phyloP scores from a whole-genome alignment of 2,329 filamentous ascomycete genomes.

The Alternaria sp. region DNA sequence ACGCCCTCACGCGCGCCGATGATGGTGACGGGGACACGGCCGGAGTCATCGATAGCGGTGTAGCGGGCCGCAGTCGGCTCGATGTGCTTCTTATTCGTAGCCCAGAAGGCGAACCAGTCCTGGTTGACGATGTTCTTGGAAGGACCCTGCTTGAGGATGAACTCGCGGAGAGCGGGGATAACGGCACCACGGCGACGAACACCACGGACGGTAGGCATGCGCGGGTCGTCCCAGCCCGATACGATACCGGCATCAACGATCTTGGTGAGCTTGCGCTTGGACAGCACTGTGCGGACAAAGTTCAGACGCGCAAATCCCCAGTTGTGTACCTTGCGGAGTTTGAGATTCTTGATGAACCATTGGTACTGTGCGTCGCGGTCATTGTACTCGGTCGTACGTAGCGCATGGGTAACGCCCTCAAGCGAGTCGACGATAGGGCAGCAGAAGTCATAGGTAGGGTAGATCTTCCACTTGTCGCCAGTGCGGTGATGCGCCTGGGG shows the following conservation, averaged over 20 bases:
- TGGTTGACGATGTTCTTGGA: slow-evolving; percentile 84
- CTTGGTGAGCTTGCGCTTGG: slow-evolving; percentile 86
- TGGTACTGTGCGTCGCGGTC: slow-evolving; percentile 87
- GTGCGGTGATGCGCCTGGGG: slow-evolving; percentile 77
- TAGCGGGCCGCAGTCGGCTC: slow-evolving; percentile 59
- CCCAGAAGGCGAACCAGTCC: slow-evolving; percentile 76
- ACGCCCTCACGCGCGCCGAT: slow-evolving; percentile 65
- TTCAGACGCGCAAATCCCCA: slow-evolving; percentile 88
- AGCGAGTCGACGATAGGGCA: slow-evolving; percentile 82
- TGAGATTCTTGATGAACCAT: slow-evolving; percentile 80
- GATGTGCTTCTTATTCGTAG: slow-evolving; percentile 63
- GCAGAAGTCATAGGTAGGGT: slow-evolving; percentile 87
- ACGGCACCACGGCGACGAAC: slow-evolving; percentile 81
- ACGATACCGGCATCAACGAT: slow-evolving; percentile 79
- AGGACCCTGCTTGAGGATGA: slow-evolving; percentile 84
- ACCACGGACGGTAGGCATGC: slow-evolving; percentile 85
- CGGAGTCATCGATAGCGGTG: slow-evolving; percentile 70
- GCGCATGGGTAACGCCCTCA: slow-evolving; percentile 83
- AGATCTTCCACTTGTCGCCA: slow-evolving; percentile 81
- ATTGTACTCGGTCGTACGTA: slow-evolving; percentile 86
- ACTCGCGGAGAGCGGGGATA: slow-evolving; percentile 79
- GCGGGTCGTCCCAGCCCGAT: slow-evolving; percentile 85
- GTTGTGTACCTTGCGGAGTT: slow-evolving; percentile 79
- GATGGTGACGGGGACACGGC: slow-evolving; percentile 74
- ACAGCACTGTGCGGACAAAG: slow-evolving; percentile 82